Evolutionary conservation across 768 basidiomycete species (phyloP), one percentile per base, ranked within the genome.

Genomic region (Pleurotus salmoneostramineus): DNA sequence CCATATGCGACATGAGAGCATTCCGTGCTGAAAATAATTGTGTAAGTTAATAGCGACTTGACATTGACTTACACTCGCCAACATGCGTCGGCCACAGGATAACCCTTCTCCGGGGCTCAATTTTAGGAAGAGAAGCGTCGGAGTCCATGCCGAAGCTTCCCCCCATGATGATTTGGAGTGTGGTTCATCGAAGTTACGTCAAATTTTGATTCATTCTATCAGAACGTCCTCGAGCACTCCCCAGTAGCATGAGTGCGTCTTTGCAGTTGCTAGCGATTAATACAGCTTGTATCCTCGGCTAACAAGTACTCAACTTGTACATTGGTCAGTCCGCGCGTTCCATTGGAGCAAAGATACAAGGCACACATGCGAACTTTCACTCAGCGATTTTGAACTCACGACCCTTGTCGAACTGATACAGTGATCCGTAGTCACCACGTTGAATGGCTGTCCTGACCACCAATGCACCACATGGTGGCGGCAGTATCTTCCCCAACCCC

Each of bases 1-100:
- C 73, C 10, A 75, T 82, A 8, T 83, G 81, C 61, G 73, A 74
- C 50, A 64, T 79, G 58, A 67, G 79, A 31, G 73, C 75, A 3
- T 64, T 77, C 64, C 67, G 79, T 35, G 65, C 76, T 4, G 70
- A 79, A 60, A 64, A 78, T 60, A 76, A 76, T 52, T 80, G 78
- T 61, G 77, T 78, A 63, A 36, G 72, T 60, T 11, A 12, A 31
- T 56, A 14, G 17, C 14, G 42, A 6, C 14, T 3, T 32, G 17
- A 43, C 21, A 6, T 27, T 33, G 51, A 37, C 31, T 32, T 32
- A 27, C 21, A 36, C 4, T 21, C 32, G n/a, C 14, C 33, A 10
- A 34, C 17, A 49, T 5, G 8, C 48, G 11, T 12, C 31, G 21
- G 21, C 40, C 21, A 10, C 21, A 54, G 51, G 51, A 54, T 54